Conservation (phyloP, 768 basidiomycete genomes). For the Kondoa subrosea region DNA sequence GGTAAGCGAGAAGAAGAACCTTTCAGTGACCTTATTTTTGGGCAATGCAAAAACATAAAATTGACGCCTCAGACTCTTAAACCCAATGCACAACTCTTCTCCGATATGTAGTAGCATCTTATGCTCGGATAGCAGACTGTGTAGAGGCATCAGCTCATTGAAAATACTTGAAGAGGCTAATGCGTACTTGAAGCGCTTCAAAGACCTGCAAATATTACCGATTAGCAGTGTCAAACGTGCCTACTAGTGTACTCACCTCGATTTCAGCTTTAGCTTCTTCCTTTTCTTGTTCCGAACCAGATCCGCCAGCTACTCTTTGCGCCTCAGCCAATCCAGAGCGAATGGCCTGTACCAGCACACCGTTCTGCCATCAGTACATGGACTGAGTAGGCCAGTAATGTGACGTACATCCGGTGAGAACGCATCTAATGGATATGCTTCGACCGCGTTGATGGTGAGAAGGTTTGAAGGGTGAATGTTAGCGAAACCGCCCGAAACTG, state of each 20-base stretch:
- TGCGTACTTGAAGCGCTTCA: constrained; percentile 82
- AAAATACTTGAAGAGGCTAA: too few relatives aligned
- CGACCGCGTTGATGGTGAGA: constrained; percentile 89
- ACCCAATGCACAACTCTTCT: too few relatives aligned
- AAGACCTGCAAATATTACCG: constrained; percentile 34
- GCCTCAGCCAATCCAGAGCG: constrained; percentile 80
- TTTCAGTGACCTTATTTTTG: too few relatives aligned
- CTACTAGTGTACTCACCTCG: constrained; percentile 45
- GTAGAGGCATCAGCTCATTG: constrained; percentile 50
- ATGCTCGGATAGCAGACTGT: constrained; percentile 12
- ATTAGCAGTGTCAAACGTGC: background rate
- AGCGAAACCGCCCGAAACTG: constrained; percentile 92
- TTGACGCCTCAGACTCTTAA: too few relatives aligned
- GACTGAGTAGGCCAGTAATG: constrained; percentile 1
- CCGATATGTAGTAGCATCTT: too few relatives aligned
- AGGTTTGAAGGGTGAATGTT: constrained; percentile 95
- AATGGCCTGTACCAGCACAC: constrained; percentile 48
- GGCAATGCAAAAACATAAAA: too few relatives aligned
- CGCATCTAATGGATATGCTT: constrained; percentile 77
- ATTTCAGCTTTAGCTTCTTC: constrained; percentile 79
- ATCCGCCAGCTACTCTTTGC: constrained; percentile 57
- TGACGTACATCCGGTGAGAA: constrained; percentile 70
- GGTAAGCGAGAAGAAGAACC: too few relatives aligned
- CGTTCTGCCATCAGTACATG: background rate
- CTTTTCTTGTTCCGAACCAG: constrained; percentile 83